Conservation (phyloP, 2,329 filamentous ascomycete species). For the Fusarium sp. region DNA sequence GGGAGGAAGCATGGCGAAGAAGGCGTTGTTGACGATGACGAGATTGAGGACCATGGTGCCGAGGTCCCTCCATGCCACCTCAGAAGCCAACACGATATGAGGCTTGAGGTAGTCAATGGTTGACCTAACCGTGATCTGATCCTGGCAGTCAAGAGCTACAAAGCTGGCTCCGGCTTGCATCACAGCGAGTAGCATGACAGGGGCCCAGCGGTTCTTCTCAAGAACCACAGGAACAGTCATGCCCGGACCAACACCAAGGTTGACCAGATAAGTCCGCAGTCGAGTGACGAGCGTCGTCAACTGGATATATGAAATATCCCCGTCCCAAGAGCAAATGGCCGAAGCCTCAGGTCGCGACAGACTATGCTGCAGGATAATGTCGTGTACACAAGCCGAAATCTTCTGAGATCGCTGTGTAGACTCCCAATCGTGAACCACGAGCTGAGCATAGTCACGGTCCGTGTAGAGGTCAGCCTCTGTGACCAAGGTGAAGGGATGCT, state of each 20-base stretch:
- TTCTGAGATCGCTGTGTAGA: slow-evolving; percentile 57
- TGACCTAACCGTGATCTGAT: slow-evolving; percentile 58
- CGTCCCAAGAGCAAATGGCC: slow-evolving; percentile 63
- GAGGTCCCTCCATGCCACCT: slow-evolving; percentile 58
- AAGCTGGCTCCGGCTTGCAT: slow-evolving; percentile 72
- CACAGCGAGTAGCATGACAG: slow-evolving; percentile 79
- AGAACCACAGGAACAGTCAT: slow-evolving; percentile 77
- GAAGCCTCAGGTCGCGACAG: slow-evolving; percentile 56
- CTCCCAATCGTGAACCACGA: slow-evolving; percentile 67
- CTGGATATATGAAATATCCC: slow-evolving; percentile 60
- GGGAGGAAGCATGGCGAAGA: slow-evolving; percentile 56
- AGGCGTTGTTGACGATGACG: slow-evolving; percentile 60
- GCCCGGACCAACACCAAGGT: slow-evolving; percentile 66
- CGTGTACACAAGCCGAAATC: slow-evolving; percentile 61
- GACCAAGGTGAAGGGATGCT: slow-evolving; percentile 58
- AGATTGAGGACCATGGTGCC: slow-evolving; percentile 58
- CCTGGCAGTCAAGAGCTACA: slow-evolving; percentile 64
- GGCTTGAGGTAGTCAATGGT: slow-evolving; percentile 62
- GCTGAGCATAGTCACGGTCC: slow-evolving; percentile 68
- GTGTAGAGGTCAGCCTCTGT: slow-evolving; percentile 68
- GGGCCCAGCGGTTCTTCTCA: slow-evolving; percentile 78
- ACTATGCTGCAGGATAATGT: slow-evolving; percentile 61
- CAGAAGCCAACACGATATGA: slow-evolving; percentile 62
- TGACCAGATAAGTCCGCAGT: slow-evolving; percentile 63
- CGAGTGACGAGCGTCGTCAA: slow-evolving; percentile 57